phyloP scores from a whole-genome alignment of 2,329 filamentous ascomycete species.

The Sporothrix dimorphospora region DNA sequence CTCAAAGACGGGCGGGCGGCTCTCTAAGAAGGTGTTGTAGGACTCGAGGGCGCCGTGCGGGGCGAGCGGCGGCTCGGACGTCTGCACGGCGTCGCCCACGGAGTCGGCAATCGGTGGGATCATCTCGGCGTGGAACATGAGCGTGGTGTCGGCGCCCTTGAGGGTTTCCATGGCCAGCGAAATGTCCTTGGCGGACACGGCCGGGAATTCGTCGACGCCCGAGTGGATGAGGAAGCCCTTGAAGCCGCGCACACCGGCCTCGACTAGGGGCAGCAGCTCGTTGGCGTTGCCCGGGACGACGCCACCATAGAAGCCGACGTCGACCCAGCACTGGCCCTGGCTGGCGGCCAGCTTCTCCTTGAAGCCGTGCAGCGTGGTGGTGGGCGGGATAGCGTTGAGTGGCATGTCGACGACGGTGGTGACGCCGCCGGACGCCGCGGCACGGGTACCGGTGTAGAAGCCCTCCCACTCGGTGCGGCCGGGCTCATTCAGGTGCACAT shows the following conservation, averaged over 20 bases:
- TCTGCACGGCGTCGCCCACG: constrained; percentile 73
- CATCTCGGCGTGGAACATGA: constrained; percentile 99
- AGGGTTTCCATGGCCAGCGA: constrained; percentile 78
- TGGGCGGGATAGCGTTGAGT: constrained; percentile 93
- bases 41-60: constrained; percentile 72
- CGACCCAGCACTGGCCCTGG: constrained; percentile 90
- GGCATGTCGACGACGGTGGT: constrained; percentile 99
- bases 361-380: constrained; percentile 82
- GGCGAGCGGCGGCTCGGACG: constrained; percentile 68
- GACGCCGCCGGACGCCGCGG: constrained; percentile 92
- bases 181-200: constrained; percentile 80
- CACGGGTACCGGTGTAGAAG: constrained; percentile 91
- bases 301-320: constrained; percentile 97
- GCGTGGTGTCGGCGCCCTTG: constrained; percentile 78
- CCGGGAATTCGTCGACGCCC: constrained; percentile 94
- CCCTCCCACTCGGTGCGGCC: constrained; percentile 98
- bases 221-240: constrained; percentile 98
- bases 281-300: constrained; percentile 86
- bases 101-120: constrained; percentile 82
- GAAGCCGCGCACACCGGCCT: constrained; percentile 88
- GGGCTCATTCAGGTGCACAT: constrained; percentile 97
- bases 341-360: constrained; percentile 85
- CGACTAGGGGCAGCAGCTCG: constrained; percentile 78
- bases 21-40: constrained; percentile 90
- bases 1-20: constrained; percentile 86